A percentile compares a stretch with the other conserved stretches of the same genome.
Evolutionary conservation across 768 basidiomycete genomes (phyloP).

Genomic region (Tylopilus balloui): DNA sequence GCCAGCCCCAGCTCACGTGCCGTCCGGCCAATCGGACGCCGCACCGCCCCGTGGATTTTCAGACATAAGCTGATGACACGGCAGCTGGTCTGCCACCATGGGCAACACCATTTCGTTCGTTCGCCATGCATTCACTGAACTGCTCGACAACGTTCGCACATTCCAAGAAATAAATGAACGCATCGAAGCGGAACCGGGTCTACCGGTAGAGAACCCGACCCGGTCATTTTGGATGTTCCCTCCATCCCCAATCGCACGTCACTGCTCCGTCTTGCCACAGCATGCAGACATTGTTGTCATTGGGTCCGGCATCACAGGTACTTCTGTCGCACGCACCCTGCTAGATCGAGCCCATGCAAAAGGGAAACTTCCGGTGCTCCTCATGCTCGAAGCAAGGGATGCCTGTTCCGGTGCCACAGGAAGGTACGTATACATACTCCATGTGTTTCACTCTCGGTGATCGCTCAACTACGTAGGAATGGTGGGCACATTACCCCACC

Average conservation of each 20-base stretch:
- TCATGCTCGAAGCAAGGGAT: conserved; percentile 81
- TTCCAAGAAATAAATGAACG: conserved; percentile 32
- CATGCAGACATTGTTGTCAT: conserved; percentile 67
- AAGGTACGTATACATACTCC: conserved; percentile 43
- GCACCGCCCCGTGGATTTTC: too few species aligned
- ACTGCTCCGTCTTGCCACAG: conserved; percentile 24
- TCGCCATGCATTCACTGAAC: conserved; percentile 18
- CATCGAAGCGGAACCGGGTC: conserved; percentile 44
- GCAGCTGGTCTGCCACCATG: too few species aligned
- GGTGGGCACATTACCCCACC: conserved; percentile 65
- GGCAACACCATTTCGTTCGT: conserved; percentile 26
- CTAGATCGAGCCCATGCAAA: conserved; percentile 34
- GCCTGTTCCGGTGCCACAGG: conserved; percentile 72
- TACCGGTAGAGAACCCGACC: conserved; percentile 53
- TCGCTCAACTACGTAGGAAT: conserved; percentile 40
- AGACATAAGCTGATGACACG: too few species aligned
- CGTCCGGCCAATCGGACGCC: too few species aligned
- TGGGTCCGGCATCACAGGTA: conserved; percentile 75
- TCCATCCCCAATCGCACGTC: conserved; percentile 44
- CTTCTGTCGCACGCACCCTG: conserved; percentile 52
- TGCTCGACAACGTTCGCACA: conserved; percentile 15
- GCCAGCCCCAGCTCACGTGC: too few species aligned
- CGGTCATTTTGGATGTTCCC: conserved; percentile 63
- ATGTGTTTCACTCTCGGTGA: not conserved
- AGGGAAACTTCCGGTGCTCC: conserved; percentile 38